A percentile compares a stretch with the other conserved stretches of the same genome.
Conservation (phyloP, 441 rosid genomes). For the Erodium texanum region DNA sequence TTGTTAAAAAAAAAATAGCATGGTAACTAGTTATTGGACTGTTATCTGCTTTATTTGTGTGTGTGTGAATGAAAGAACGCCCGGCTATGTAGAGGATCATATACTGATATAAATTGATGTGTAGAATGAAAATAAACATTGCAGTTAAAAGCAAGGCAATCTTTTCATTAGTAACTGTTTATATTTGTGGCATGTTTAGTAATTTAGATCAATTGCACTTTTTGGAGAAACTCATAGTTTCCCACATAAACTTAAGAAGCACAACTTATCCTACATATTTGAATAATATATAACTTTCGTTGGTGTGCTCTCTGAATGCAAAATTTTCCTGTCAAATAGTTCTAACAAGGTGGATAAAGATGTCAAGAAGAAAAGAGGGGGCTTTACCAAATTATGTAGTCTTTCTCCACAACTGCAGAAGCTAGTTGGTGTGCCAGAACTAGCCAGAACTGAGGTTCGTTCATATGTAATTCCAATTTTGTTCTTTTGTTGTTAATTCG, state of each 20-base stretch:
- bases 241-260: not conserved
- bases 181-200: not conserved
- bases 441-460: conserved; percentile 26
- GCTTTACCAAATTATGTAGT: conserved; percentile 21
- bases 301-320: not conserved
- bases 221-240: not conserved
- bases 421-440: conserved; percentile 19
- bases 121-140: not conserved
- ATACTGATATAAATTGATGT: not conserved
- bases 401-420: conserved; percentile 22
- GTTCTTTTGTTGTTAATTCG: not conserved
- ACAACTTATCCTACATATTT: not conserved
- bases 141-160: not conserved
- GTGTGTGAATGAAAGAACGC: not conserved
- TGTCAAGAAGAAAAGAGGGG: conserved; percentile 21
- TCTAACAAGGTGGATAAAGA: conserved; percentile 15
- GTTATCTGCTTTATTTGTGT: not conserved
- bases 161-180: not conserved
- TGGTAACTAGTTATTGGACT: not conserved
- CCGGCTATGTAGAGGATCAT: not conserved
- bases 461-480: not conserved
- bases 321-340: not conserved
- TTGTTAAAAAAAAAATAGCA: not conserved
- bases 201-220: not conserved
- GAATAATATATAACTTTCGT: not conserved